Evolutionary conservation across 805 yeast species (phyloP), one percentile per base, ranked within the genome.

Genomic region (Ogataea kodamae): DNA sequence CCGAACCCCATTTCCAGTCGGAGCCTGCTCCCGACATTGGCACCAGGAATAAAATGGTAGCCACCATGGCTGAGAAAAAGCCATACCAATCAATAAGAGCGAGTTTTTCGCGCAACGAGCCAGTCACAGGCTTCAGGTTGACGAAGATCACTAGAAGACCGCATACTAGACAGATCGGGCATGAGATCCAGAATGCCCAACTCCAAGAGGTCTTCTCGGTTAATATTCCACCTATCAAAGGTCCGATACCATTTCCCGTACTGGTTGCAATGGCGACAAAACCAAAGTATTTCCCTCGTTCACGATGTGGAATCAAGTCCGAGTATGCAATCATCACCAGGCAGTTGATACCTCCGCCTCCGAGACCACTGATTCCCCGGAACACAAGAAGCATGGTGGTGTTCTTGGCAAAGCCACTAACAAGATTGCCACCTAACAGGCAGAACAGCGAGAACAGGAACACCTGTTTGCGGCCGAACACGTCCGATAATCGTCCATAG

Each of bases 1-100:
- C 37, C 6, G 49, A 45, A 42, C 65, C 48, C 86, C 86, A 80
- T 0, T 61, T 50, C 54, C 68, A 76, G 4, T 68, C 57, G 3
- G 68, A 55, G 1, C 83, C 83, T 18, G 83, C 85, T 14, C 80
- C 78, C 36, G 70, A 68, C 11, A 75, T 52, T 3, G 81, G 76
- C 6, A 76, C 62, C 30, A 76, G 61, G n/a, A 76, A 47, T 3
- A 76, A 50, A 0, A 74, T 69, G 22, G 70, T 61, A 0, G 70
- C 64, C 2, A 71, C 60, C 19, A 76, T 61, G 9, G 61, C 40
- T 42, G 23, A 28, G 2, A 35, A 17, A 25, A 45, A 45, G 3
- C 49, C 49, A 10, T 18, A 18, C 46, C 69, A 71, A 51, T 78
- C 84, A 25, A 74, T 65, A 20, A 61, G 61, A 46, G 54, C 52